Percentiles rank a stretch among this genome's conserved stretches.
Conservation (phyloP, 768 basidiomycete genomes). For the Cubamyces lactineus region DNA sequence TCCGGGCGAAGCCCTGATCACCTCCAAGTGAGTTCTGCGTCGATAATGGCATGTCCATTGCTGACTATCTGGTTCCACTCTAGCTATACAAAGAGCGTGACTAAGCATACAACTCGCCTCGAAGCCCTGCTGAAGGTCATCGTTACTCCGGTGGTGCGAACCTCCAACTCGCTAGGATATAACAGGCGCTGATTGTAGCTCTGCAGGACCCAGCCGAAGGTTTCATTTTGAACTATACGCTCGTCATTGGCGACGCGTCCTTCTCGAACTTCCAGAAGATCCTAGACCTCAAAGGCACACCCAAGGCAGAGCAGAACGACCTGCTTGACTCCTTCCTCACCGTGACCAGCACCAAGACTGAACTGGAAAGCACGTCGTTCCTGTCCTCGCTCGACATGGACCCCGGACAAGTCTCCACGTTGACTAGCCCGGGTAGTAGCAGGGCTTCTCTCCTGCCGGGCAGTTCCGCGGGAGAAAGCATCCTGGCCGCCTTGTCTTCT, state of each 20-base stretch:
- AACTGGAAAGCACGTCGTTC: constrained; percentile 90
- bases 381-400: constrained; percentile 97
- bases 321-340: constrained; percentile 91
- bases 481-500: constrained; percentile 60
- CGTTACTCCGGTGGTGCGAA: constrained; percentile 83
- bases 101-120: constrained; percentile 76
- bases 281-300: constrained; percentile 92
- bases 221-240: constrained; percentile 94
- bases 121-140: constrained; percentile 96
- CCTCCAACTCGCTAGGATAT: neutral
- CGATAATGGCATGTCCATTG: constrained; percentile 1
- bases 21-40: constrained; percentile 52
- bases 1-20: constrained; percentile 69
- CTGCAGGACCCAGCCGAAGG: constrained; percentile 88
- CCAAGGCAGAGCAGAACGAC: constrained; percentile 82
- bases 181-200: neutral
- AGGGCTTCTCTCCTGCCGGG: constrained; percentile 53
- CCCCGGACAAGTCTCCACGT: constrained; percentile 58
- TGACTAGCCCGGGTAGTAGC: constrained; percentile 69
- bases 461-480: constrained; percentile 50
- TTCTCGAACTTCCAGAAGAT: constrained; percentile 99
- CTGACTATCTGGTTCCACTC: constrained; percentile 17
- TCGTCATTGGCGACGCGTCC: constrained; percentile 91
- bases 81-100: constrained; percentile 83
- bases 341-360: constrained; percentile 89